Conservation (phyloP, 257 asterid genomes). For the Solanum medicagineum region DNA sequence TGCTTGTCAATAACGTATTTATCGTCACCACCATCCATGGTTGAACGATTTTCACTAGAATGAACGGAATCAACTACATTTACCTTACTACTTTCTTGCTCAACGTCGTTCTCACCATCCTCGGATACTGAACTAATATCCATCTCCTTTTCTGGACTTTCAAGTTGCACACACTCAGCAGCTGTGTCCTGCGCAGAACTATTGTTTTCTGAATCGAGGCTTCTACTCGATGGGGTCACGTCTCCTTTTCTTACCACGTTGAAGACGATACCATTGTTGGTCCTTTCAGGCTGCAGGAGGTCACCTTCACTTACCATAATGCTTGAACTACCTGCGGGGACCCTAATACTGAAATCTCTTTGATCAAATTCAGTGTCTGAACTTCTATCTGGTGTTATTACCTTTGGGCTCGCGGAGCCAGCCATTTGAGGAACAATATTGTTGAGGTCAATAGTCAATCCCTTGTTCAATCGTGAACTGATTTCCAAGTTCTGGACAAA, state of each 20-base stretch:
- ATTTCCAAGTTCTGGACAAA: constrained; percentile 49
- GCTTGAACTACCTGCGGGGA: constrained; percentile 19
- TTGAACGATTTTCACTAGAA: not conserved
- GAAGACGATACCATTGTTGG: constrained; percentile 52
- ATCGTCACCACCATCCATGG: constrained; percentile 2
- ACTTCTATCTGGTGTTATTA: constrained; percentile 25
- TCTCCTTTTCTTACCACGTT: constrained; percentile 58
- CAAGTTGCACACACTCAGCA: constrained; percentile 56
- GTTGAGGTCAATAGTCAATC: constrained; percentile 3
- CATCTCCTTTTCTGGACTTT: constrained; percentile 36
- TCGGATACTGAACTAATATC: constrained; percentile 49
- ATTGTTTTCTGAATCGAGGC: constrained; percentile 33
- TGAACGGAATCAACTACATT: constrained; percentile 2
- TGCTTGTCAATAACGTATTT: constrained; percentile 28
- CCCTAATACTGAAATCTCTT: constrained; percentile 18
- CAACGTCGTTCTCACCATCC: constrained; percentile 17
- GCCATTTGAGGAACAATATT: constrained; percentile 3
- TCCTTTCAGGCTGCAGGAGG: constrained; percentile 49
- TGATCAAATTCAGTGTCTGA: constrained; percentile 31
- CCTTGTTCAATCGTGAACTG: constrained; percentile 17
- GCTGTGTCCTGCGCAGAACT: constrained; percentile 22
- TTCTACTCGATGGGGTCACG: constrained; percentile 41
- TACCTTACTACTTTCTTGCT: constrained; percentile 4
- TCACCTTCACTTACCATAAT: constrained; percentile 64
- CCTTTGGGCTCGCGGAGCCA: constrained; percentile 17